phyloP scores from a whole-genome alignment of 306 rosid species.

The Rubus idaeus region DNA sequence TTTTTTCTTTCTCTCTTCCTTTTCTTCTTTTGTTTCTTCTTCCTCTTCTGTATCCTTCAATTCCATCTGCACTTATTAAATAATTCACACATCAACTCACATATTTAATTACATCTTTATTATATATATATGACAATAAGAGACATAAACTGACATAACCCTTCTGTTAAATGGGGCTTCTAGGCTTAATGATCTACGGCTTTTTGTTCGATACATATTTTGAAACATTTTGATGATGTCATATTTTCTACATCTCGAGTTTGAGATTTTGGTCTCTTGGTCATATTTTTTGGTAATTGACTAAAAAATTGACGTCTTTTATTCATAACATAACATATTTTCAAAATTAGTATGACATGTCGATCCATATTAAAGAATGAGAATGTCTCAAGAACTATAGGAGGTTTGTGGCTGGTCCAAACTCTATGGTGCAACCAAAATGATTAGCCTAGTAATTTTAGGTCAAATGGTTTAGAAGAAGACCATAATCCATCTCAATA shows the following conservation, averaged over 20 bases:
- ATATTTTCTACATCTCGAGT: too few species aligned
- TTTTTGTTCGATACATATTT: too few species aligned
- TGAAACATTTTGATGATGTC: too few species aligned
- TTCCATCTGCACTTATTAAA: constrained; percentile 52
- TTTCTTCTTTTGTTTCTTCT: constrained; percentile 35
- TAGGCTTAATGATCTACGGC: background rate
- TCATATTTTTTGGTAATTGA: background rate
- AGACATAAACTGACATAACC: background rate
- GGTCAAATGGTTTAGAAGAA: background rate
- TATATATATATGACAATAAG: background rate
- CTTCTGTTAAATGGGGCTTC: background rate
- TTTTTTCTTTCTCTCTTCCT: constrained; percentile 27
- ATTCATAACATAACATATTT: background rate
- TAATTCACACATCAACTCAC: constrained; percentile 34
- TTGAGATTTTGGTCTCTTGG: too few species aligned
- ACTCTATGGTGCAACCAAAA: background rate
- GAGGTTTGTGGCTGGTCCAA: background rate
- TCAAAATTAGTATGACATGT: background rate
- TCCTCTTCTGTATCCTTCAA: constrained; percentile 50
- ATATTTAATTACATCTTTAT: constrained; percentile 15
- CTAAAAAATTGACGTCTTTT: too few species aligned
- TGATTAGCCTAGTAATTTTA: background rate
- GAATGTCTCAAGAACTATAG: background rate
- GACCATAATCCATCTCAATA: background rate
- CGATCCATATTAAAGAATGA: background rate